These are phyloP conservation scores for Triticum monococcum DNA, from an alignment of 176 grass and related monocot genomes.

Conservation along the genomic window DNA sequence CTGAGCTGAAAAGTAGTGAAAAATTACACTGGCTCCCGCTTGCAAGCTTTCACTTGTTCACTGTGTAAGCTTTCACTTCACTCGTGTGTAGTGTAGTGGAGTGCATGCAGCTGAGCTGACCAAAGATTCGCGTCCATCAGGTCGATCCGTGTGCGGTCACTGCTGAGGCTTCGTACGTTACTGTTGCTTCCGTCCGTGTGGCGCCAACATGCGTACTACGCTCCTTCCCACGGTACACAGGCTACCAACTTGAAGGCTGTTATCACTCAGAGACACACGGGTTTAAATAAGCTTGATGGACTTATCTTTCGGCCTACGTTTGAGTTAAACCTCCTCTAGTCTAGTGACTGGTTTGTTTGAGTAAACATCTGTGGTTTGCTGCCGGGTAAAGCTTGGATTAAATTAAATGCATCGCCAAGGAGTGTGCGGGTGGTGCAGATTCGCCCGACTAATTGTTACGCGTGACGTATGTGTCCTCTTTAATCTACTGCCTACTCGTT, in stretches of 20 bases:
- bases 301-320: background rate
- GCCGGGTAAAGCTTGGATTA: background rate
- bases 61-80: too few species aligned
- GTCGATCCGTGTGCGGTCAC: conserved; percentile 4
- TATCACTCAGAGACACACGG: background rate
- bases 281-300: background rate
- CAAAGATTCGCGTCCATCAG: conserved; percentile 5
- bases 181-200: background rate
- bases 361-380: background rate
- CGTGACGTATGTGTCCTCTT: too few species aligned
- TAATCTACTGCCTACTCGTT: too few species aligned
- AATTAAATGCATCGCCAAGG: background rate
- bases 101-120: background rate
- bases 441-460: background rate
- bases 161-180: conserved; percentile 3
- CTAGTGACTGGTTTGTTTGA: background rate
- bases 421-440: background rate
- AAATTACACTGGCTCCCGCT: background rate
- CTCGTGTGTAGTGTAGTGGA: too few species aligned
- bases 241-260: background rate
- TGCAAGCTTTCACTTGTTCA: background rate
- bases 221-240: background rate
- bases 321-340: background rate
- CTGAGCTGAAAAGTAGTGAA: too few species aligned
- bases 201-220: background rate